These are phyloP conservation scores for Trichoderma virens DNA, from an alignment of 495 filamentous ascomycete genomes.

Conservation along the genomic window DNA sequence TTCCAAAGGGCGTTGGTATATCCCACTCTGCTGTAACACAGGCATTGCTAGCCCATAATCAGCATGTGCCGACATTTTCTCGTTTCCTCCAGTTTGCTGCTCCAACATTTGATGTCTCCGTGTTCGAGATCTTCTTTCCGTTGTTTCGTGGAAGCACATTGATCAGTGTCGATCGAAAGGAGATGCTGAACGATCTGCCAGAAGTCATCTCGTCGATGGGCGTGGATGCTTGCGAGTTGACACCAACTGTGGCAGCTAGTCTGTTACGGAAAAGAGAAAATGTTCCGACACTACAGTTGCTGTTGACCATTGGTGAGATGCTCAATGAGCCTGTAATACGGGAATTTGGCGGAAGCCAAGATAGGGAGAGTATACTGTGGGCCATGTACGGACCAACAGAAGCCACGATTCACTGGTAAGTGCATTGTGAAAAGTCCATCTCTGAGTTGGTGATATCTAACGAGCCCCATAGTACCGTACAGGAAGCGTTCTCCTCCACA, in stretches of 20 bases:
- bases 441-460: neutral
- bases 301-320: conserved; percentile 86
- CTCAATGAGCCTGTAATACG: conserved; percentile 61
- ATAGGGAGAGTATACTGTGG: conserved; percentile 50
- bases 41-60: conserved; percentile 67
- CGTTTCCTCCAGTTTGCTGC: conserved; percentile 83
- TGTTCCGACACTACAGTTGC: conserved; percentile 53
- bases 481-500: conserved; percentile 25
- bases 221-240: conserved; percentile 76
- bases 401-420: conserved; percentile 63
- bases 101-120: conserved; percentile 80
- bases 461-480: conserved; percentile 25
- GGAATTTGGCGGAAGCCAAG: conserved; percentile 55
- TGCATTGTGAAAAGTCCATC: neutral
- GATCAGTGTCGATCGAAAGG: conserved; percentile 53
- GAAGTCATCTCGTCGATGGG: conserved; percentile 51
- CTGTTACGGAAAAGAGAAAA: conserved; percentile 52
- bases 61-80: conserved; percentile 60
- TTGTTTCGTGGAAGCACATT: conserved; percentile 62
- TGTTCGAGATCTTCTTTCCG: conserved; percentile 86
- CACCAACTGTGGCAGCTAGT: conserved; percentile 69
- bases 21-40: conserved; percentile 72
- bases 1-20: conserved; percentile 75
- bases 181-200: conserved; percentile 64
- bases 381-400: conserved; percentile 88